Percentiles rank a stretch among this genome's conserved stretches.
phyloP scores from a whole-genome alignment of 2,329 filamentous ascomycete species.

The Furcasterigmium sp. region DNA sequence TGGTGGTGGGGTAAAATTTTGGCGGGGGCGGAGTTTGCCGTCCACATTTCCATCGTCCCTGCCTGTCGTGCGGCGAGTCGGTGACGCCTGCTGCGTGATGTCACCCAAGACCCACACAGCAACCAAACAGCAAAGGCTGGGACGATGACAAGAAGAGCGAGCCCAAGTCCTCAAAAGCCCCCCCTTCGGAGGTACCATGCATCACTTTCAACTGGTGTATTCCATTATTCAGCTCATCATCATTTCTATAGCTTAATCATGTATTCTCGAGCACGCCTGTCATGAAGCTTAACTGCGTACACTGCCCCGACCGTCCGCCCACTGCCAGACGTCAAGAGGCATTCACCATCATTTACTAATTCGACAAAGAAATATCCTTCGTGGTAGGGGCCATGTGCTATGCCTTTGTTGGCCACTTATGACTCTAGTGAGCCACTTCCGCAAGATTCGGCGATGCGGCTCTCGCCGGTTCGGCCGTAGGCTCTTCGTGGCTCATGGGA shows the following conservation, averaged over 20 bases:
- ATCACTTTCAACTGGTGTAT: no score
- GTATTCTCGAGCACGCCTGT: no score
- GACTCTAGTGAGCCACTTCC: neutral
- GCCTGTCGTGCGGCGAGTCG: neutral
- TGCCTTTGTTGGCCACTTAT: neutral
- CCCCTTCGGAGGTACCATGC: no score
- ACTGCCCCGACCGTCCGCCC: neutral
- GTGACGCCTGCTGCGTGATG: conserved; percentile 4
- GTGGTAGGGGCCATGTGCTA: neutral
- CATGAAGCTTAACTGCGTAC: no score
- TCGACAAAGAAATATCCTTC: neutral
- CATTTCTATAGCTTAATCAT: no score
- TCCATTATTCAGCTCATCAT: no score
- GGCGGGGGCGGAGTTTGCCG: conserved; percentile 11
- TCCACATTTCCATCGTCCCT: neutral
- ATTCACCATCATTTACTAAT: neutral
- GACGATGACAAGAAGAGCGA: no score
- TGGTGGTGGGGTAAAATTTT: conserved; percentile 32
- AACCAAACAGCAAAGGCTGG: no score
- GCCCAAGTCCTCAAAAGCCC: no score
- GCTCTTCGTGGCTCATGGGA: conserved; percentile 24
- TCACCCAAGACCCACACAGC: no score
- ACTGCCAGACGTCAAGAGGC: neutral
- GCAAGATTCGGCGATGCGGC: neutral
- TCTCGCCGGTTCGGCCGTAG: neutral